Evolutionary conservation across 305 asterid genomes (phyloP).

Genomic region (Rubia peregrina): DNA sequence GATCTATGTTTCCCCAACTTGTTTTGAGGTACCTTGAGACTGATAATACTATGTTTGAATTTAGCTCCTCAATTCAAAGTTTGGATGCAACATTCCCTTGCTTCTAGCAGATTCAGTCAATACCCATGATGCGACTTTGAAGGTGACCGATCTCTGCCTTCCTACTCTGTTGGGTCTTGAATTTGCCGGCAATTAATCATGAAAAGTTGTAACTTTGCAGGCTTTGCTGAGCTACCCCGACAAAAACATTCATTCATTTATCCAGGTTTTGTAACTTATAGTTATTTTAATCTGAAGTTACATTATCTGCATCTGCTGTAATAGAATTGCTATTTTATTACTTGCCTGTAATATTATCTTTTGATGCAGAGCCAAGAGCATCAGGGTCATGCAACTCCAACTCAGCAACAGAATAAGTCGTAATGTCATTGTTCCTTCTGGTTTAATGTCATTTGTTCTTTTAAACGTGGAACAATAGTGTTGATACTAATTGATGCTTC

Average conservation of each 20-base stretch:
- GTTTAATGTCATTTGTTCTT: not conserved
- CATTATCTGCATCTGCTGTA: not conserved
- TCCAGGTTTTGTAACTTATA: conserved; percentile 41
- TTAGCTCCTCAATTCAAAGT: conserved; percentile 70
- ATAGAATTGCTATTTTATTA: not conserved
- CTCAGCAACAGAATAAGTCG: conserved; percentile 40
- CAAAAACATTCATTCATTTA: conserved; percentile 56
- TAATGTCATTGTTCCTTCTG: conserved; percentile 26
- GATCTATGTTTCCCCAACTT: conserved; percentile 16
- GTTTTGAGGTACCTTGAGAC: conserved; percentile 17
- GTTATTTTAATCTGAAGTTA: not conserved
- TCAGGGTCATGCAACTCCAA: conserved; percentile 30
- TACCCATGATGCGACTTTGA: conserved; percentile 47
- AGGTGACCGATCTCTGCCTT: conserved; percentile 41
- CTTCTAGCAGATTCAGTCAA: conserved; percentile 49
- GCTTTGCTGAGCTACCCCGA: conserved; percentile 63
- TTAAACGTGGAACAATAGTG: not conserved
- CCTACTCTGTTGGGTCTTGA: conserved; percentile 8
- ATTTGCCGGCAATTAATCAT: conserved; percentile 26
- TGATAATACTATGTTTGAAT: conserved; percentile 24
- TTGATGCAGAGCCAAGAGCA: conserved; percentile 36
- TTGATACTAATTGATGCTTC: not conserved
- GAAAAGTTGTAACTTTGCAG: conserved; percentile 31
- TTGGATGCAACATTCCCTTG: conserved; percentile 80
- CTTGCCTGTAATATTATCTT: conserved; percentile 18